Percentiles rank a stretch among this genome's conserved stretches.
Evolutionary conservation across 345 rosid species (phyloP).

Genomic region (Salix brachista): DNA sequence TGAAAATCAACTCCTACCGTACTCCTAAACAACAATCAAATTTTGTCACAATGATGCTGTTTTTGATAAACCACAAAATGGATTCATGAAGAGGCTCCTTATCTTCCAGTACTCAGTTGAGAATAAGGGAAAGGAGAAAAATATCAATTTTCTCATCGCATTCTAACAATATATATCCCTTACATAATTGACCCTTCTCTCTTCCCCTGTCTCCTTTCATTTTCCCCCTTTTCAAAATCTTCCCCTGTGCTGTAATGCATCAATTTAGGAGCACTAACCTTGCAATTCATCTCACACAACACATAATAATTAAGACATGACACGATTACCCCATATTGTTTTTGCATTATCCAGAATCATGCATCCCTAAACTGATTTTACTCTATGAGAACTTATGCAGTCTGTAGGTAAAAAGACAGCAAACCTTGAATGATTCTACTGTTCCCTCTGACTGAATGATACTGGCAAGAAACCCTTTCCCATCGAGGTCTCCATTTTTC

Average conservation of each 20-base stretch:
- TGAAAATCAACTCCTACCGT: too few species aligned
- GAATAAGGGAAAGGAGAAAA: too few species aligned
- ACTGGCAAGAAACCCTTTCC: constrained; percentile 66
- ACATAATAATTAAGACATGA: neutral
- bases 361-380: neutral
- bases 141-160: too few species aligned
- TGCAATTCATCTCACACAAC: neutral
- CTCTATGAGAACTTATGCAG: neutral
- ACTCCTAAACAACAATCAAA: too few species aligned
- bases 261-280: neutral
- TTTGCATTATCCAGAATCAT: neutral
- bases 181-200: too few species aligned
- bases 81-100: neutral
- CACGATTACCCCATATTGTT: neutral
- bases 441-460: constrained; percentile 68
- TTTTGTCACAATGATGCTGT: too few species aligned
- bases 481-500: constrained; percentile 88
- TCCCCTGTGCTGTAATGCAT: too few species aligned
- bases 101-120: too few species aligned
- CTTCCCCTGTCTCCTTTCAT: too few species aligned
- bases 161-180: too few species aligned
- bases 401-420: constrained; percentile 1
- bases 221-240: too few species aligned
- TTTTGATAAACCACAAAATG: neutral
- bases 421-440: constrained; percentile 71